Conservation (phyloP, 2,329 filamentous ascomycete genomes). For the Fusarium aywerte region DNA sequence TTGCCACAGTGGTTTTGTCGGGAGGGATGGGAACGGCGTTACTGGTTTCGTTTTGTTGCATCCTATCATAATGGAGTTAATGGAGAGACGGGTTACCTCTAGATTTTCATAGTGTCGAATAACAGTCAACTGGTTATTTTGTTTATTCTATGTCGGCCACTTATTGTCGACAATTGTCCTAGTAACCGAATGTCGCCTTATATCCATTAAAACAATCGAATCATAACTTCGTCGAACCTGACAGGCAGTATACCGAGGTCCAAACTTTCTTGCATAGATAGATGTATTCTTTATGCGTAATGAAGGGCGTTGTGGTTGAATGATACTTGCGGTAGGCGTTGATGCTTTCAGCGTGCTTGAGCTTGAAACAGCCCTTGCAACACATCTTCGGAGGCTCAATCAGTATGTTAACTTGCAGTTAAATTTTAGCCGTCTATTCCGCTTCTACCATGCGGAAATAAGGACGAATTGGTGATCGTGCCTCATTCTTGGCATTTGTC, state of each 20-base stretch:
- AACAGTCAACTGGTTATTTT: not conserved
- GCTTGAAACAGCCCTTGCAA: not conserved
- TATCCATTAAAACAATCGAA: too few species aligned
- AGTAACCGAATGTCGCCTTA: too few species aligned
- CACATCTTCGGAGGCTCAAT: not conserved
- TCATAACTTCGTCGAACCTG: not conserved
- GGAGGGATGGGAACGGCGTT: slow-evolving; percentile 21
- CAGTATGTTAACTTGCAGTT: not conserved
- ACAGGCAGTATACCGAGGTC: too few species aligned
- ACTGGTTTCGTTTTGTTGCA: slow-evolving; percentile 1
- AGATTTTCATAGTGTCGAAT: not conserved
- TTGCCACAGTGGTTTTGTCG: slow-evolving; percentile 2
- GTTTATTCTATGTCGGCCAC: not conserved
- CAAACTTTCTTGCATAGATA: not conserved
- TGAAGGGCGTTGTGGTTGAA: not conserved
- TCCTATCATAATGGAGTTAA: slow-evolving; percentile 5
- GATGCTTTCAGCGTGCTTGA: not conserved
- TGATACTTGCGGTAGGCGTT: not conserved
- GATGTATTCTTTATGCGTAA: not conserved
- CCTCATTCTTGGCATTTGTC: not conserved
- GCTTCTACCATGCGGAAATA: not conserved
- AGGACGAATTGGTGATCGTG: not conserved
- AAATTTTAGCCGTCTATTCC: not conserved
- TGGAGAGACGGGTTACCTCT: not conserved
- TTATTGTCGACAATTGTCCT: not conserved